Evolutionary conservation across 345 rosid species (phyloP).

Genomic region (Draba incana): DNA sequence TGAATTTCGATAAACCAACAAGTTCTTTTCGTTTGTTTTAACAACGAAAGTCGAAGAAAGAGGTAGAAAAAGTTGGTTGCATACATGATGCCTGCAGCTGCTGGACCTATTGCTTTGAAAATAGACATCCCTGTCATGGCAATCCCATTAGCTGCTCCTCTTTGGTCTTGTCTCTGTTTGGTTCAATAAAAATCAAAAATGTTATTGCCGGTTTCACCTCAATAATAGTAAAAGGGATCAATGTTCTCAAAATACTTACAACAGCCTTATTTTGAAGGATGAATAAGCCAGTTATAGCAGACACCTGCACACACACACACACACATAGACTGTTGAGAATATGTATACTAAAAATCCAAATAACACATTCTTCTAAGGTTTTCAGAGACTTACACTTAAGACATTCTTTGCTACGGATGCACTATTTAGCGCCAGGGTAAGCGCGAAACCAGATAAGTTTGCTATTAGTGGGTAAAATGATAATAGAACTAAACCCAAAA

Average conservation of each 20-base stretch:
- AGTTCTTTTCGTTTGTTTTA: not conserved
- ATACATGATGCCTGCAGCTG: slow-evolving; percentile 68
- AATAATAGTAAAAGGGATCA: not conserved
- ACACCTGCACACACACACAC: slow-evolving; percentile 40
- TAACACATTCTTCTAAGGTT: slow-evolving; percentile 3
- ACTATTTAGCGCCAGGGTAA: slow-evolving; percentile 52
- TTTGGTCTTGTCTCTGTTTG: slow-evolving; percentile 58
- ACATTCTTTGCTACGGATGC: slow-evolving; percentile 71
- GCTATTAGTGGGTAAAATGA: slow-evolving; percentile 69
- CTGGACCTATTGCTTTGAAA: slow-evolving; percentile 68
- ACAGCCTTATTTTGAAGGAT: slow-evolving; percentile 69
- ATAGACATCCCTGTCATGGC: slow-evolving; percentile 71
- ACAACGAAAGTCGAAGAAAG: not conserved
- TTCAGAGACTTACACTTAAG: slow-evolving; percentile 57
- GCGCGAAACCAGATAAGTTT: slow-evolving; percentile 65
- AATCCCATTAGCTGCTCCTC: slow-evolving; percentile 73
- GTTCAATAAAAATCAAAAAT: not conserved
- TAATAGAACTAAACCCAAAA: slow-evolving; percentile 55
- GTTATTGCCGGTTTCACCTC: not conserved
- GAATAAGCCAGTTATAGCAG: slow-evolving; percentile 58
- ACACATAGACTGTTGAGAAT: slow-evolving; percentile 1
- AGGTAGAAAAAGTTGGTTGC: not conserved
- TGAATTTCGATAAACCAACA: not conserved
- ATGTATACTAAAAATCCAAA: not conserved
- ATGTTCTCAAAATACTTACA: slow-evolving; percentile 42